Base-by-base conservation (phyloP, 108 stramenopile species). In the Parietichytrium sp. region DNA sequence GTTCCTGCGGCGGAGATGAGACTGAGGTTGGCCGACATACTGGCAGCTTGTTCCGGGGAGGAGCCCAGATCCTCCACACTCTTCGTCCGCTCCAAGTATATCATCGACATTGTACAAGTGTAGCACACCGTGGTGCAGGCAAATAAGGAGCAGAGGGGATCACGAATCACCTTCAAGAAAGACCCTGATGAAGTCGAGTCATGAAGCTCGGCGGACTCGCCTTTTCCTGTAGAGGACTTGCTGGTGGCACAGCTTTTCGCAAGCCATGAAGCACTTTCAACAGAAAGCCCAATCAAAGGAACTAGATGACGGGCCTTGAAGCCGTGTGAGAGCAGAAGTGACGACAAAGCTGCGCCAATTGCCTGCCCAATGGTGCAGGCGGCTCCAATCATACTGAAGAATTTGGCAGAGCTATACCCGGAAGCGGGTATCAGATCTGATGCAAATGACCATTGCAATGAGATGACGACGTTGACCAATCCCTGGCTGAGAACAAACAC, bases 341-440 rank as follows among this genome's bases (percentile, higher is more conserved):
- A 15, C 15, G 61, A 33, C 38, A 72, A 42, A 2, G 45, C 3
- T 25, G 61, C 36, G 33, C 61, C 61, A 12, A 72, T 6, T 6
- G 61, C 61, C 42, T 72, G 61, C 6, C 61, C 61, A 25, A 72
- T 72, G 23, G 61, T 72, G 42, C 61, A 72, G 6, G 61, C 29
- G 61, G 61, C 61, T 10, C 61, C 61, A 72, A 72, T 45, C 61
- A 72, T 1, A 45, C 61, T 72, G 45, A 72, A 72, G 45, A 45
- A 72, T 0, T 16, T 6, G 15, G 45, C 29, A 45, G 61, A 33
- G n/a, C n/a, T n/a, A n/a, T n/a, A n/a, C 23, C 29, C 61, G 10
- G 36, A 45, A 12, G n/a, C 42, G 6, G 61, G 61, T 25, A 72
- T 33, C 10, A 72, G 23, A 27, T 72, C 61, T 6, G 61, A 16